Evolutionary conservation across 2,329 filamentous ascomycete species (phyloP), one percentile per base, ranked within the genome.

Genomic region (Aspergillus udagawae): DNA sequence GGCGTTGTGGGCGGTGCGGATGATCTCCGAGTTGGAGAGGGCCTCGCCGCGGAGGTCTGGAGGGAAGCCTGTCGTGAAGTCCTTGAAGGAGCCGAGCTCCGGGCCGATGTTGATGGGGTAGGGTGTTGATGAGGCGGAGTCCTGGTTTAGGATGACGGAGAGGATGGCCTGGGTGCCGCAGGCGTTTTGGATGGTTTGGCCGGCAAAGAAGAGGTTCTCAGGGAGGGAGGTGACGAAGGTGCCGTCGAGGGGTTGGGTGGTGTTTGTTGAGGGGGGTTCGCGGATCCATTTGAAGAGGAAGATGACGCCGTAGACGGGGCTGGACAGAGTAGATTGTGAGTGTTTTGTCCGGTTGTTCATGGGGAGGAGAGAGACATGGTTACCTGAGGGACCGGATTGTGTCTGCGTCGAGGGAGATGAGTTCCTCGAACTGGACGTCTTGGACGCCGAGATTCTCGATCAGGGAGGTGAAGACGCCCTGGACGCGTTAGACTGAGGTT

Each of bases 101-200:
- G 79, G 71, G 53, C 92, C 92, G 61, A 96, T 86, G 35, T 92
- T 83, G 51, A 96, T 82, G 0, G 72, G 60, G 1, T 64, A 60
- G 2, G 66, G 56, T 3, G 64, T 64, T 0, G 68, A 51, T 14
- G 68, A 49, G 0, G 71, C 62, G 35, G 73, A 73, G 54, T 77
- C 81, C 74, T 95, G 89, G 79, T 99, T 99, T 64, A 99, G 80
- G 32, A 97, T 83, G 54, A 97, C 90, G 53, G 90, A 94, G 44
- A 99, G 84, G 49, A 99, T 85, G 3, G 94, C 94, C 75, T 99
- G 94, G 17, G 94, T 99, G 48, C 92, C 94, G 77, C 94, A 99
- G 7, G 94, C 94, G 76, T 99, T 99, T 76, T 97, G 93, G 73
- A 99, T 99, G 3, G 93, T 97, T 79, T 99, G 94, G 29, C 88